Base-by-base conservation (phyloP, 2,329 filamentous ascomycete genomes). In the Diaporthe caulivora region DNA sequence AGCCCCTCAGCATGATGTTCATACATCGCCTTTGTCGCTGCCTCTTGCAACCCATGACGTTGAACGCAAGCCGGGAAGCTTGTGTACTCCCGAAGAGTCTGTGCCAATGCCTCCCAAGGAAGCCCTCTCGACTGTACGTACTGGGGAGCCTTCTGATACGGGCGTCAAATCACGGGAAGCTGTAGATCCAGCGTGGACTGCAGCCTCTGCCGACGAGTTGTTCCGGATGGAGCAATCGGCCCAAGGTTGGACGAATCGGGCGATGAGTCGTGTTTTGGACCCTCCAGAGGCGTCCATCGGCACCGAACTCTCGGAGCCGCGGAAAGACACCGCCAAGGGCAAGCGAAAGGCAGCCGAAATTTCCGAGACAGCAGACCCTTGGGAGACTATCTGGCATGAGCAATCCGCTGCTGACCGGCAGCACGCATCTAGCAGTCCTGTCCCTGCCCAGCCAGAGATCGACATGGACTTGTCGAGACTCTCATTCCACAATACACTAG, bases 301-400 rank as follows among this genome's bases (percentile, higher is more conserved):
- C 11, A 18, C 21, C 57, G 29, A 47, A n/a, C 54, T 17, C n/a
- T 15, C 34, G 34, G 42, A 44, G 11, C 5, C n/a, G 9, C n/a
- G 18, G 5, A 67, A 29, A 34, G 18, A 26, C 17, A 47, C 18
- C 7, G 5, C 26, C 26, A 37, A 37, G 31, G 54, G 68, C 29
- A 75, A 75, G 58, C 72, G 74, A 2, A 75, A 72, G 70, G 72
- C 72, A 3, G 58, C 24, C 6, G 74, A 72, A 1, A 75, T 75
- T 1, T 75, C 74, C 21, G 70, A 72, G 24, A 10, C 53, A 4
- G 67, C 65, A 29, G 34, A 72, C 9, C 37, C 6, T 10, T 10
- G 58, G 24, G 72, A 75, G 29, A 9, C 40, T n/a, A 29, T 29
- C 21, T 75, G 70, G 74, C 34, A 71, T 24, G 34, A 62, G 69